Evolutionary conservation across 2,329 filamentous ascomycete genomes (phyloP), one percentile per base, ranked within the genome.

Genomic region (Bipolaris cookei): DNA sequence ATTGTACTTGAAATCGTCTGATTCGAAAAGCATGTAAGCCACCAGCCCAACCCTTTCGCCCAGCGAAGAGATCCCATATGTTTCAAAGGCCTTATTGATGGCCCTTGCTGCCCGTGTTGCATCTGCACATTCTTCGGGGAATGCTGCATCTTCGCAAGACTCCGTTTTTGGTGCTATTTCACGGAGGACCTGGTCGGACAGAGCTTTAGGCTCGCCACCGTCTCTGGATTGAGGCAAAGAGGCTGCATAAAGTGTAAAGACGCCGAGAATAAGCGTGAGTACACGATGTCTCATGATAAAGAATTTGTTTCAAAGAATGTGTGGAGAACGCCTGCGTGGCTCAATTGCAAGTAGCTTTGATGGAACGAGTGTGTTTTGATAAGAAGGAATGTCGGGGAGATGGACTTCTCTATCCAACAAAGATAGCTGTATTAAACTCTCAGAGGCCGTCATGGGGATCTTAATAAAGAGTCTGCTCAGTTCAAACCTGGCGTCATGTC

Each of bases 1-100:
- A 76, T 88, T 90, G 82, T 85, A 93, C 67, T 84, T 81, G 78
- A 93, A 90, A 60, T 87, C 82, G 23, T 55, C 85, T 1, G 85
- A 86, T 78, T 96, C 91, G 70, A 87, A 87, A 11, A 88, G 85
- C 78, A 90, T 88, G 69, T 92, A 80, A 13, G 87, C 81, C 41
- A 95, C 70, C n/a, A 93, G 75, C 18, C 87, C 90, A 7, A 90
- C 90, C 70, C 89, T 87, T 65, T 89, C 85, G 20, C 81, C 83
- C 21, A 78, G 75, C 30, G 74, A 73, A 46, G 76, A 80, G 65
- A 92, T 78, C 2, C 72, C 62, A 79, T 91, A 89, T 10, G 80
- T 75, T 20, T 68, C 54, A 74, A 92, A 87, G 34, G 85, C 82
- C 5, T 76, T 63, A 66, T 79, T 77, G 59, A 93, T 81, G 63